phyloP scores from a whole-genome alignment of 805 yeast genomes.

The Brettanomyces naardenensis region DNA sequence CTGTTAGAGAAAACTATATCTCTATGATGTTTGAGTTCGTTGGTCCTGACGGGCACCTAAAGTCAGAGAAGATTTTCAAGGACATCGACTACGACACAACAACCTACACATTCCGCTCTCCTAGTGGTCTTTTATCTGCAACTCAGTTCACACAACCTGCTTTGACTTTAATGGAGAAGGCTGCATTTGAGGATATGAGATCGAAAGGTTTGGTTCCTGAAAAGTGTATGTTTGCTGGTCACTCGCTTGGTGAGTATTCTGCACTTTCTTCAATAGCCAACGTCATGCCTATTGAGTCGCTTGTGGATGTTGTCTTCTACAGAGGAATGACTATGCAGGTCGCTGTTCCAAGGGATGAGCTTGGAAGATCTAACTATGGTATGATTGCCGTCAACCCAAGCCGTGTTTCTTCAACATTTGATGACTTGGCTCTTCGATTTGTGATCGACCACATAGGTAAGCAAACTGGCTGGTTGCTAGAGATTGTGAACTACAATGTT shows the following conservation, averaged over 20 bases:
- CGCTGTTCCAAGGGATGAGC: conserved; percentile 95
- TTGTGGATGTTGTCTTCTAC: conserved; percentile 96
- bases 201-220: conserved; percentile 91
- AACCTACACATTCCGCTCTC: conserved; percentile 82
- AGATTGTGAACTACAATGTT: conserved; percentile 96
- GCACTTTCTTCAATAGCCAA: conserved; percentile 96
- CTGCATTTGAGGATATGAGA: conserved; percentile 95
- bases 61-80: conserved; percentile 93
- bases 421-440: conserved; percentile 87
- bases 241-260: conserved; percentile 97
- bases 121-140: conserved; percentile 92
- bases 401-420: conserved; percentile 80
- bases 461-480: conserved; percentile 89
- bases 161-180: conserved; percentile 97
- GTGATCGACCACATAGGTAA: conserved; percentile 83
- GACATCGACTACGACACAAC: conserved; percentile 75
- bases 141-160: conserved; percentile 99
- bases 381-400: conserved; percentile 99
- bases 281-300: conserved; percentile 96
- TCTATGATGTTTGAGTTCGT: conserved; percentile 97
- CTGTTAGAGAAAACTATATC: conserved; percentile 87
- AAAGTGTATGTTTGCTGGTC: conserved; percentile 96
- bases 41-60: conserved; percentile 72
- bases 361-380: conserved; percentile 97
- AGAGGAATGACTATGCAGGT: conserved; percentile 99